Base-by-base conservation (phyloP, 148 eudicot genomes). In the Amaranthus palmeri region DNA sequence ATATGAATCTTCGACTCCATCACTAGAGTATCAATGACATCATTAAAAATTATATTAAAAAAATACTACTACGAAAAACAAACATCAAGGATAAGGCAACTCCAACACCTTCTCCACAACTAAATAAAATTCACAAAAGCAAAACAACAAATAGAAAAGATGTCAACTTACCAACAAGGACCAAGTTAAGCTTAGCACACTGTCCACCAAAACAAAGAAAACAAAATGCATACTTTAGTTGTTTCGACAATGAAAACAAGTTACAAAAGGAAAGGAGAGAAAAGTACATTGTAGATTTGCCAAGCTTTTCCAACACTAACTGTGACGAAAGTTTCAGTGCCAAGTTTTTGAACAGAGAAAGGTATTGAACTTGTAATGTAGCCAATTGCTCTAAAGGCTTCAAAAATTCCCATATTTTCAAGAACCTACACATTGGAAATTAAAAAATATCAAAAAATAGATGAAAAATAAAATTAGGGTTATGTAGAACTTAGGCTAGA, bases 121-220 rank as follows among this genome's bases (percentile, higher is more conserved):
- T 5, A 57, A 13, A 13, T 8, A 5, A 58, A 70, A 3, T 12
- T 46, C 14, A 17, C 7, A 42, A 56, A 52, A 48, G 8, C 4
- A 61, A 41, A 42, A 68, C 0, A 65, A 54, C 41, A 12, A n/a
- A 17, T 8, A 49, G 44, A 56, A 63, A 67, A 49, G 14, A 10
- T 18, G 55, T 40, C 44, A 40, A 67, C 98, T 86, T 85, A 91
- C 98, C 98, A 77, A 91, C 96, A 42, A 91, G 88, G 68, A 93
- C 98, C 86, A 93, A 82, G 69, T 81, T 91, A 71, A 93, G 96
- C 90, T 91, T 93, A 14, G 97, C 96, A 82, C 98, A 93, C 98
- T 93, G 96, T 76, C 67, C 77, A 83, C 36, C 41, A 70, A 50
- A 70, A 72, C 15, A 57, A 17, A 25, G 15, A 15, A 7, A 44